These are phyloP conservation scores for Anastatica hierochuntica DNA, from an alignment of 345 rosid genomes.

Conservation along the genomic window DNA sequence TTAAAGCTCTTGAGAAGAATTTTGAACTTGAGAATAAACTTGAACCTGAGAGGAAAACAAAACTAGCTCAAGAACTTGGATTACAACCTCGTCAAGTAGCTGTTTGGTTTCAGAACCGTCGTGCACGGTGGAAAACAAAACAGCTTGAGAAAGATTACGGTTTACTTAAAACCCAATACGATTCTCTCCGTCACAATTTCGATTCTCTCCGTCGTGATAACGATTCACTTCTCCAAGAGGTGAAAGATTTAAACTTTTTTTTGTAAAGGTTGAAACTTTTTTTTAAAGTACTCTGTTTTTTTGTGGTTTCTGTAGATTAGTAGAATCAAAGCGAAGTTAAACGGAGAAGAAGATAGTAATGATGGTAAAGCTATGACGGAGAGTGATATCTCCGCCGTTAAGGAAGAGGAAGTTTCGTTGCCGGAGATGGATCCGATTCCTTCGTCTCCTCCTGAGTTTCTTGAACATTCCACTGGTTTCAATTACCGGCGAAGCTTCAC, in stretches of 20 bases:
- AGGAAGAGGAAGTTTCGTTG: constrained; percentile 40
- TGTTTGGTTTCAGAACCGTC: constrained; percentile 88
- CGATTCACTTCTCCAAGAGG: constrained; percentile 78
- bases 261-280: not conserved
- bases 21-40: constrained; percentile 83
- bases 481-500: constrained; percentile 41
- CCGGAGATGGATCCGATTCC: constrained; percentile 25
- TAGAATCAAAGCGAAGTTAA: constrained; percentile 62
- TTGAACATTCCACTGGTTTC: constrained; percentile 28
- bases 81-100: constrained; percentile 86
- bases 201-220: constrained; percentile 71
- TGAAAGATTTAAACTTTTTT: not conserved
- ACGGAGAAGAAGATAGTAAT: no score
- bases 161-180: constrained; percentile 45
- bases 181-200: constrained; percentile 43
- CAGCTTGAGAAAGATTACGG: constrained; percentile 68
- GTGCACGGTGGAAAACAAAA: constrained; percentile 85
- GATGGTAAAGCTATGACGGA: constrained; percentile 18
- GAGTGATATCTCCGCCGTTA: constrained; percentile 43
- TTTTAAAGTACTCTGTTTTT: no score
- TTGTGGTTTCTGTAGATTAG: constrained; percentile 37
- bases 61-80: constrained; percentile 75
- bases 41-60: constrained; percentile 73
- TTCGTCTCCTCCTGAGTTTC: constrained; percentile 23
- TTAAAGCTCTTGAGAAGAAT: constrained; percentile 64